A percentile compares a stretch with the other conserved stretches of the same genome.
Evolutionary conservation across 148 eudicot genomes (phyloP).

Genomic region (Gaultheria prostrata): DNA sequence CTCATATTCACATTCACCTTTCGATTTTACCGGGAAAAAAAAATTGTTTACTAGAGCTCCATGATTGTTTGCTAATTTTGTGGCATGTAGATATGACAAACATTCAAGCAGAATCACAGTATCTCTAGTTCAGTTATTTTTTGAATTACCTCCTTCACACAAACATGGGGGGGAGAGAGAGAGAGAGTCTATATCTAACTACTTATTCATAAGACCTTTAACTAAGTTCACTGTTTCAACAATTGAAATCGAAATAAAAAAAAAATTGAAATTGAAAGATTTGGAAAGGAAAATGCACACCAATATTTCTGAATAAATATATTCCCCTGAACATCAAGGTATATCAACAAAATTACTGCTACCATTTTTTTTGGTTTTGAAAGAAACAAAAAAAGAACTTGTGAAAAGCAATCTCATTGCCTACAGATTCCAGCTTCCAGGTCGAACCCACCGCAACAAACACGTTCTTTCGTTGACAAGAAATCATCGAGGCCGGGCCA

Average conservation of each 20-base stretch:
- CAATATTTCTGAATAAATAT: not conserved
- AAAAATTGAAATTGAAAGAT: not conserved
- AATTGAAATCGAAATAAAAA: not conserved
- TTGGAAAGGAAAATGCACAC: not conserved
- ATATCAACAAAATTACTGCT: not conserved
- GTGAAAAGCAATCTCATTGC: not conserved
- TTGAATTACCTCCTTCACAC: not conserved
- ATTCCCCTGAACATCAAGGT: not conserved
- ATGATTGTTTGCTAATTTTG: not conserved
- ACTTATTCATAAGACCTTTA: not conserved
- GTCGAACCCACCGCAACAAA: not conserved
- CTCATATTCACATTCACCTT: not conserved
- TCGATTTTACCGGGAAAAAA: too few relatives aligned
- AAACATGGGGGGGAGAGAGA: not conserved
- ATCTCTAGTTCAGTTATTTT: not conserved
- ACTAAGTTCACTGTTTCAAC: not conserved
- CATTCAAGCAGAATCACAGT: not conserved
- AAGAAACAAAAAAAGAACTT: not conserved
- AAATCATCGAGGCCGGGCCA: not conserved
- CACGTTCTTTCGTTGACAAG: not conserved
- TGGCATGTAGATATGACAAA: not conserved
- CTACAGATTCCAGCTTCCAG: not conserved
- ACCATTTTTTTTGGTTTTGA: not conserved
- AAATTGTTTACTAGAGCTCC: too few relatives aligned
- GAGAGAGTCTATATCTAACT: not conserved